Evolutionary conservation across 2,329 filamentous ascomycete species (phyloP).

Genomic region (Penicillium sp.): DNA sequence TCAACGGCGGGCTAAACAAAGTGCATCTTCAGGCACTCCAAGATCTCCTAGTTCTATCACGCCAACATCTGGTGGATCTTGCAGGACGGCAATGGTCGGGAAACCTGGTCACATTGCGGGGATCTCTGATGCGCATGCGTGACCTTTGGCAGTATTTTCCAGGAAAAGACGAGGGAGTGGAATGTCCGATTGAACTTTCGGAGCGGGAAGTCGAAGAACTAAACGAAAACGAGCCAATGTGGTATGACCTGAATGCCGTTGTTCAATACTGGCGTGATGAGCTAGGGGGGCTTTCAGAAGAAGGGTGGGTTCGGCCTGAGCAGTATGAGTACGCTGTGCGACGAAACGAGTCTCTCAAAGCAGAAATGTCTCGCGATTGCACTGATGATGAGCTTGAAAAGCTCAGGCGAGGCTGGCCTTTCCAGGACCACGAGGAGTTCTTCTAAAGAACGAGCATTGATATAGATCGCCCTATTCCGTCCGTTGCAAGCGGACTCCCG

Average conservation of each 20-base stretch:
- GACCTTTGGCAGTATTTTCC: slow-evolving; percentile 9
- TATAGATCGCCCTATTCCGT: too few species aligned
- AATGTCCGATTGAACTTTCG: slow-evolving; percentile 19
- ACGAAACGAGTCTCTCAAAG: slow-evolving; percentile 10
- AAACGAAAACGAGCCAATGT: slow-evolving; percentile 19
- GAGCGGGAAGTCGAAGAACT: slow-evolving; percentile 1
- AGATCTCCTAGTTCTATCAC: slow-evolving; percentile 17
- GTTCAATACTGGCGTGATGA: slow-evolving; percentile 22
- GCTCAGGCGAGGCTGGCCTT: slow-evolving; percentile 14
- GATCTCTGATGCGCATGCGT: slow-evolving; percentile 20
- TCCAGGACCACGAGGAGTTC: slow-evolving; percentile 17
- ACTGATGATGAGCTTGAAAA: slow-evolving; percentile 11
- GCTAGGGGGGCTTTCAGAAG: slow-evolving; percentile 18
- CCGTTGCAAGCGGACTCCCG: too few species aligned
- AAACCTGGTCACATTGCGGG: slow-evolving; percentile 21
- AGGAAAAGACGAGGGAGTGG: slow-evolving; percentile 6
- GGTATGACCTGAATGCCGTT: slow-evolving; percentile 20
- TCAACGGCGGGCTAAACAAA: slow-evolving; percentile 24
- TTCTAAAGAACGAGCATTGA: not conserved
- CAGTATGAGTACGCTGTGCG: slow-evolving; percentile 8
- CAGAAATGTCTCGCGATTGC: slow-evolving; percentile 6
- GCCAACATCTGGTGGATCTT: slow-evolving; percentile 24
- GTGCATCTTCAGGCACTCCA: slow-evolving; percentile 20
- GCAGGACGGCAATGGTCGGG: slow-evolving; percentile 26
- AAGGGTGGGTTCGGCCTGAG: slow-evolving; percentile 16